phyloP scores from a whole-genome alignment of 148 eudicot genomes.

The Persicaria tinctoria region DNA sequence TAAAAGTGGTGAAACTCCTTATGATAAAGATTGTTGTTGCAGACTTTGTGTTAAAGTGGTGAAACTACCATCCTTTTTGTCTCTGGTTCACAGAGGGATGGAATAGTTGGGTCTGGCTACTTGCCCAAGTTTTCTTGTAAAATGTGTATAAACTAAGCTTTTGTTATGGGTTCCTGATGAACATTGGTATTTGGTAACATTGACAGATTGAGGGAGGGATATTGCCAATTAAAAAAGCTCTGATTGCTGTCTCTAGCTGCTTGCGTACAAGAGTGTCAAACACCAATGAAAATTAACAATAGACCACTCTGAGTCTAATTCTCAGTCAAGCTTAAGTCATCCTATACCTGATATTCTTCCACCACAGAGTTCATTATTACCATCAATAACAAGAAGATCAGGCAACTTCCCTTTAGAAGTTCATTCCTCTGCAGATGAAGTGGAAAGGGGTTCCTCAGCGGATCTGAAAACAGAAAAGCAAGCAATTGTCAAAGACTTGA shows the following conservation, averaged over 20 bases:
- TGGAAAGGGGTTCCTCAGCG: constrained; percentile 19
- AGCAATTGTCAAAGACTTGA: constrained; percentile 42
- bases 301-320: constrained; percentile 30
- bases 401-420: constrained; percentile 22
- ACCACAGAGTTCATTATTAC: constrained; percentile 24
- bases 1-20: background rate
- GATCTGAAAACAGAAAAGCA: constrained; percentile 26
- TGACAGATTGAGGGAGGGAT: constrained; percentile 65
- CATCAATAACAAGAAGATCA: constrained; percentile 25
- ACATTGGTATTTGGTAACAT: constrained; percentile 1
- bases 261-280: constrained; percentile 52
- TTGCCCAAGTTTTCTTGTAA: background rate
- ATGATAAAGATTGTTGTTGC: background rate
- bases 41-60: background rate
- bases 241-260: constrained; percentile 51
- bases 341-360: constrained; percentile 24
- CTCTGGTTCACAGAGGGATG: background rate
- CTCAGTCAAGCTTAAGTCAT: constrained; percentile 25
- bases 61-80: background rate
- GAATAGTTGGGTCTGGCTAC: background rate
- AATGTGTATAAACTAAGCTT: background rate
- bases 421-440: constrained; percentile 22
- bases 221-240: constrained; percentile 60
- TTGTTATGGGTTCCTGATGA: background rate
- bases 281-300: constrained; percentile 22